Base-by-base conservation (phyloP, 2,329 filamentous ascomycete species). In the Ophiostoma sp. region DNA sequence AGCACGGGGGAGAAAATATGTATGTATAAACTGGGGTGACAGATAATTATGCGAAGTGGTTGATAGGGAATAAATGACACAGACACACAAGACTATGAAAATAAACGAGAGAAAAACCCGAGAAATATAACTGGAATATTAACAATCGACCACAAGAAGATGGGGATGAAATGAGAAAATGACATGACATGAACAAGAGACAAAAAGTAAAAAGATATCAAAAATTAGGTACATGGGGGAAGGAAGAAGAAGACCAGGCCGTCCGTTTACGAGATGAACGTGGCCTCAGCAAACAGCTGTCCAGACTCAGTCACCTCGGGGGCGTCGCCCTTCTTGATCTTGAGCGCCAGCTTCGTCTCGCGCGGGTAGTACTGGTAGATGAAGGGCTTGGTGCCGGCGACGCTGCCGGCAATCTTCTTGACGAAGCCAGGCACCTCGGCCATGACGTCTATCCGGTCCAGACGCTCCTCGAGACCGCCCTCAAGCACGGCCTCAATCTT, bases 381-480 rank as follows among this genome's bases (percentile, higher is more conserved):
- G 82, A 98, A 99, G 5, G 96, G 96, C 85, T 94, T 96, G 36
- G 96, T 97, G 75, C 96, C 96, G 3, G 92, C 94, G 15, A 95
- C 93, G 76, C 89, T 91, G 59, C 93, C 93, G 33, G 97, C 94
- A 80, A 99, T 94, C 78, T 91, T 91, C 89, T 99, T 99, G 82
- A 99, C 91, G 79, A 99, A 97, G 39, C 92, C 93, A 2, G 96
- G 96, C 48, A 99, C 92, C 83, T 99, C 95, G 31, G 93, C 94
- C 94, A 99, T 97, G 78, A 99, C 92, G 83, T 99, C 96, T 76
- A 99, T 90, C 76, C 92, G 89, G 82, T 99, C 96, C 42, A 91
- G 84, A 69, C 90, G 89, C 70, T 89, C 84, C 33, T 90, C 93
- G 15, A 98, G 85, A 48, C 85, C 79, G 4, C 91, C 91, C 77